These are phyloP conservation scores for Micractinium conductrix DNA, from an alignment of 139 green algal genomes.

Conservation along the genomic window DNA sequence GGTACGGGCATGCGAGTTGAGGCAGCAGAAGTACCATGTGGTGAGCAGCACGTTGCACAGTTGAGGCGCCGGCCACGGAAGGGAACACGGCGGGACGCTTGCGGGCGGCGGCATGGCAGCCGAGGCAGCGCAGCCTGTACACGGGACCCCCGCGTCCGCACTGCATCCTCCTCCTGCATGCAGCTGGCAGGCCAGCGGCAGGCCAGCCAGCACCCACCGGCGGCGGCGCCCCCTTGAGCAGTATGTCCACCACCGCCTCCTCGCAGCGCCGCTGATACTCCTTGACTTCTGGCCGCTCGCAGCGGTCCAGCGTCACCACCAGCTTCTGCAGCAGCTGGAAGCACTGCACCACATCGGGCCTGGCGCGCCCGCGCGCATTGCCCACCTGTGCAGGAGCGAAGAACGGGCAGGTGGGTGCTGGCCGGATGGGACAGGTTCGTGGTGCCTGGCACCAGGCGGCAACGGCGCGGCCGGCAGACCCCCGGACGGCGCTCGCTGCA, in stretches of 20 bases:
- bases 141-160: too few relatives aligned
- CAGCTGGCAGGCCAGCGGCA: too few relatives aligned
- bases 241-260: constrained; percentile 66
- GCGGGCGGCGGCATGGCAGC: too few relatives aligned
- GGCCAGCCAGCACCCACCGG: constrained; percentile 36
- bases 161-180: too few relatives aligned
- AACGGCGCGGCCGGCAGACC: too few relatives aligned
- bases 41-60: background rate
- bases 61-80: too few relatives aligned
- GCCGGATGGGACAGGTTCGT: background rate
- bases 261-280: constrained; percentile 80
- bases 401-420: background rate
- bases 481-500: too few relatives aligned
- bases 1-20: too few relatives aligned
- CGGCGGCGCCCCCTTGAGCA: constrained; percentile 61
- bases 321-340: constrained; percentile 87
- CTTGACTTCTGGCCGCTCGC: constrained; percentile 57
- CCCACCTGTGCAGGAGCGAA: constrained; percentile 44
- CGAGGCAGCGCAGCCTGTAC: background rate
- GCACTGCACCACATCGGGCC: constrained; percentile 53
- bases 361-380: constrained; percentile 35
- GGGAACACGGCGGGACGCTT: too few relatives aligned
- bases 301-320: constrained; percentile 62
- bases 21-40: background rate
- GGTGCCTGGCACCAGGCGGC: too few relatives aligned